Percentiles rank a stretch among this genome's conserved stretches.
These are phyloP conservation scores for Coelastrella sp. DNA, from an alignment of 139 green algal species.

Conservation along the genomic window DNA sequence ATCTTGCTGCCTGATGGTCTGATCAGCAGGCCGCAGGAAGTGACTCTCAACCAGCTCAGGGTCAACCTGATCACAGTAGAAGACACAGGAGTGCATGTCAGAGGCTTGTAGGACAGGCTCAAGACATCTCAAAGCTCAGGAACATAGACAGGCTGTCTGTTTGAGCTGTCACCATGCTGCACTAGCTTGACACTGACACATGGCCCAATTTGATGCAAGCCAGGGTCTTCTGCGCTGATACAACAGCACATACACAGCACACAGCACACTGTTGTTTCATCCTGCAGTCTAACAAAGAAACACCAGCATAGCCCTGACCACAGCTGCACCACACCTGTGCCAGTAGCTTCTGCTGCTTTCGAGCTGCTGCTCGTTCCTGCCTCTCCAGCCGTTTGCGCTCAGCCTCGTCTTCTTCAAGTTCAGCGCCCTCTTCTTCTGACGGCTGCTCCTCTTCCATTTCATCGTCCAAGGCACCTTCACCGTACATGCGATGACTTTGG, in stretches of 20 bases:
- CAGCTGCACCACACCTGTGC: conserved; percentile 13
- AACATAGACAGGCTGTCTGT: no score
- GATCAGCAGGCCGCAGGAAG: conserved; percentile 83
- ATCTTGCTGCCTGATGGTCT: conserved; percentile 79
- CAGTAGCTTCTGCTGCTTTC: conserved; percentile 22
- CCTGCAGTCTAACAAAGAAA: no score
- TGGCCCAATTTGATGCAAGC: no score
- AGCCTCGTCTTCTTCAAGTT: conserved; percentile 60
- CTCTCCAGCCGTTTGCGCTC: conserved; percentile 52
- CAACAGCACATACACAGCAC: no score
- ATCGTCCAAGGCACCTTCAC: conserved; percentile 22
- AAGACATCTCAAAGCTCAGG: no score
- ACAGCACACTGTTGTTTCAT: no score
- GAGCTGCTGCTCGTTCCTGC: not conserved
- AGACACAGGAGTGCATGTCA: no score
- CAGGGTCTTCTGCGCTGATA: no score
- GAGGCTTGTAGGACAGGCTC: no score
- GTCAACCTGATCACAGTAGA: conserved; percentile 66
- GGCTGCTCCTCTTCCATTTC: conserved; percentile 55
- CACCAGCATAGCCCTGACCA: not conserved
- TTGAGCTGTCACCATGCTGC: no score
- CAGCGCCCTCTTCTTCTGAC: not conserved
- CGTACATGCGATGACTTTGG: conserved; percentile 17
- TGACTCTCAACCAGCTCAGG: conserved; percentile 81
- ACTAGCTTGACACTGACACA: no score